Base-by-base conservation (phyloP, 2,329 filamentous ascomycete species). In the Blumeriella jaapii region DNA sequence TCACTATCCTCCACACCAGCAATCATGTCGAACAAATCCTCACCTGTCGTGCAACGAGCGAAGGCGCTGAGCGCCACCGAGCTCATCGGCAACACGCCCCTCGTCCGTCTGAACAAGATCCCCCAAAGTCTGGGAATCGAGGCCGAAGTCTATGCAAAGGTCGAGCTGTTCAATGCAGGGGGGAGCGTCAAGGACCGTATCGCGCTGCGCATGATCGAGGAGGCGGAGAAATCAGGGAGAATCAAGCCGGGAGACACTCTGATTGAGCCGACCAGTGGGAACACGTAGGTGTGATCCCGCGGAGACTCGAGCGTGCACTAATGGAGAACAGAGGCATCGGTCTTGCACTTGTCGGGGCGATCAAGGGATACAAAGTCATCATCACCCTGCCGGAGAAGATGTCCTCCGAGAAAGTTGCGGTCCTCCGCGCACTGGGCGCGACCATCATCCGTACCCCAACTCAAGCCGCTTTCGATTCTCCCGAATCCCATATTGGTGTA, bases 351-450 rank as follows among this genome's bases (percentile, higher is more conserved):
- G 89, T 96, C 12, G 89, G 76, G 39, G 91, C 91, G 11, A 82
- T 98, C 55, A 96, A 95, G 67, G 89, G 87, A 48, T 98, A 96
- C 70, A 89, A 89, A 62, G 93, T 87, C 25, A 96, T 98, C 62
- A 98, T 98, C 60, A 98, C 91, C 8, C 74, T 98, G 29, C 91
- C 91, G 33, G 91, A 98, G 65, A 98, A 98, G 69, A 98, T 98
- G 91, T 95, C 86, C 1, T 82, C 86, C 30, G 91, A 98, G 63
- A 98, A 98, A 63, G 91, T 98, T 24, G 82, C 89, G 2, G 91
- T 98, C 17, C 71, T 98, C 43, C 82, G 86, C 51, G 89, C 91
- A 18, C 72, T 98, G 34, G 89, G 89, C 46, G 91, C 91, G 26
- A 95, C 93, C 55, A 96, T 98, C 61, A 95, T 98, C 59, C 80